A percentile compares a stretch with the other conserved stretches of the same genome.
Evolutionary conservation across 2,329 filamentous ascomycete genomes (phyloP).

Genomic region (Botrytis pseudocinerea): DNA sequence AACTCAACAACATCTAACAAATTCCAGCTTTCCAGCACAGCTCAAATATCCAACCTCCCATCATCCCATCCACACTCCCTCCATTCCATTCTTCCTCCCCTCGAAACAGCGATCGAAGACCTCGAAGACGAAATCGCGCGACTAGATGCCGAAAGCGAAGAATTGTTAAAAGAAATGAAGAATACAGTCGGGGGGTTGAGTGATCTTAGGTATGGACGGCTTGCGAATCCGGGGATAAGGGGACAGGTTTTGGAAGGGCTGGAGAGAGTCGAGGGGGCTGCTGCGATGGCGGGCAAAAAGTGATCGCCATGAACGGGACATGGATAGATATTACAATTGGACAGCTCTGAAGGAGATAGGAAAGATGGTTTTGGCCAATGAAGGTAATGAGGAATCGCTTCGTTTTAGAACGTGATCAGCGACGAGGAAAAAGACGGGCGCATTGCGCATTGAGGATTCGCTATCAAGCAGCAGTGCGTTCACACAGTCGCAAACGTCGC

Average conservation of each 20-base stretch:
- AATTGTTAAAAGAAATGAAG: conserved; percentile 60
- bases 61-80: conserved; percentile 59
- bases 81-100: conserved; percentile 63
- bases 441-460: neutral
- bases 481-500: neutral
- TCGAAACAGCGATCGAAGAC: conserved; percentile 65
- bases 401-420: neutral
- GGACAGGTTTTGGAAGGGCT: conserved; percentile 70
- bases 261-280: conserved; percentile 53
- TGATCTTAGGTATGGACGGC: conserved; percentile 77
- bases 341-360: neutral
- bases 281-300: neutral
- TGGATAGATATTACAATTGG: neutral
- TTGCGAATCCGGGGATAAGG: conserved; percentile 63
- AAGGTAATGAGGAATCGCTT: neutral
- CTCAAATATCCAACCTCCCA: conserved; percentile 44
- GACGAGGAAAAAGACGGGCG: neutral
- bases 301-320: neutral
- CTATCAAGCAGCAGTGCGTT: neutral
- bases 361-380: too few species aligned
- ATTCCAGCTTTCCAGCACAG: conserved; percentile 22
- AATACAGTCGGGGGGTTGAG: conserved; percentile 72
- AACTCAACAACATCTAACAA: neutral
- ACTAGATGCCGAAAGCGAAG: conserved; percentile 64
- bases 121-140: conserved; percentile 68